phyloP scores from a whole-genome alignment of 257 asterid species.

The Eucommia ulmoides region DNA sequence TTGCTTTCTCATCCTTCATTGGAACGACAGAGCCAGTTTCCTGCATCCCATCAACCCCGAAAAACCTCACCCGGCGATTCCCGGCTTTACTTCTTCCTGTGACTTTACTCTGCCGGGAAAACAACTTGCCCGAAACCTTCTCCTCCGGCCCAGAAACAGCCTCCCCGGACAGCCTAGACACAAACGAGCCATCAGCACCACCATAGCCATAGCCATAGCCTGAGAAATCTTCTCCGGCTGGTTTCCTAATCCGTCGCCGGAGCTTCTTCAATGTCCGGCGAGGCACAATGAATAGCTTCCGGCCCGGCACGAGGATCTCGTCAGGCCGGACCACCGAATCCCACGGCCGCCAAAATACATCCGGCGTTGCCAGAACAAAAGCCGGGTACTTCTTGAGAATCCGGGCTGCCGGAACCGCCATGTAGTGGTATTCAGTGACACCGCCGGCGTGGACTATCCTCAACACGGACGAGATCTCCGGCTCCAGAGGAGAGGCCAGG shows the following conservation, averaged over 20 bases:
- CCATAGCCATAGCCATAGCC: not conserved
- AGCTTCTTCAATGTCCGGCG: conserved; percentile 45
- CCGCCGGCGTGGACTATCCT: conserved; percentile 66
- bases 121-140: too few relatives aligned
- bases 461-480: conserved; percentile 22
- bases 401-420: conserved; percentile 57
- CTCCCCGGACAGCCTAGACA: not conserved
- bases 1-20: not conserved
- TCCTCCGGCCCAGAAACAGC: conserved; percentile 1
- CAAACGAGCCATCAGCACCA: not conserved
- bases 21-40: conserved; percentile 9
- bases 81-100: conserved; percentile 27
- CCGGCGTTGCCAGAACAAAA: conserved; percentile 44
- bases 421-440: conserved; percentile 39
- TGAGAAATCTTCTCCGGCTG: not conserved
- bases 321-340: conserved; percentile 42
- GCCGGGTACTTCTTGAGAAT: conserved; percentile 51
- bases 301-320: conserved; percentile 58
- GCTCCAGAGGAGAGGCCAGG: too few relatives aligned
- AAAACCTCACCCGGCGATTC: conserved; percentile 32
- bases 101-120: conserved; percentile 7
- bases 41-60: conserved; percentile 23
- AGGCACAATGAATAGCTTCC: conserved; percentile 48
- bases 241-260: conserved; percentile 25
- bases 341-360: conserved; percentile 52